These are phyloP conservation scores for Colletotrichum sp. DNA, from an alignment of 2,329 filamentous ascomycete species.

Conservation along the genomic window DNA sequence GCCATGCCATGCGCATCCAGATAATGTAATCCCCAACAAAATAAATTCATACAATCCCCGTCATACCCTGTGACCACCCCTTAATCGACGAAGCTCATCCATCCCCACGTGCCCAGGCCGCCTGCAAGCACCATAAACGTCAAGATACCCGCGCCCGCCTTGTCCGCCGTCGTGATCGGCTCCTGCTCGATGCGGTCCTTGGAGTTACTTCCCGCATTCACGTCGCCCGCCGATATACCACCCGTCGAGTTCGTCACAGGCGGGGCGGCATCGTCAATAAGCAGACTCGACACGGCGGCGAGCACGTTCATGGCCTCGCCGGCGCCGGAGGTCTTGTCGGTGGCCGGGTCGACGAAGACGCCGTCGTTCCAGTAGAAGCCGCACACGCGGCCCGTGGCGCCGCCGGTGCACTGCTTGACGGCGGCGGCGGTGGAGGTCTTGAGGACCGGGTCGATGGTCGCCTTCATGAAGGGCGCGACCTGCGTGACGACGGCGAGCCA, in stretches of 20 bases:
- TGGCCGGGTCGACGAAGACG: constrained; percentile 47
- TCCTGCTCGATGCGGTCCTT: constrained; percentile 32
- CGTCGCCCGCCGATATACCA: constrained; percentile 52
- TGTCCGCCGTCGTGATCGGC: constrained; percentile 49
- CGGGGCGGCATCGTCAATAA: constrained; percentile 45
- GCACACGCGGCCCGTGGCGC: constrained; percentile 62
- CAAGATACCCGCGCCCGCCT: constrained; percentile 53
- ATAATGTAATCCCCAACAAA: constrained; percentile 3
- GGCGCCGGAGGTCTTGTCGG: constrained; percentile 60
- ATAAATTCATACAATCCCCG: neutral
- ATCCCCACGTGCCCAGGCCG: constrained; percentile 49
- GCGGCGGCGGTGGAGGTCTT: constrained; percentile 63
- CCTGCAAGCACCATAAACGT: constrained; percentile 49
- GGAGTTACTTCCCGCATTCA: constrained; percentile 40
- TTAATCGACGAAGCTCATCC: constrained; percentile 47
- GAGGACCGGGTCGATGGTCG: constrained; percentile 62
- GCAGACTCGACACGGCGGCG: constrained; percentile 55
- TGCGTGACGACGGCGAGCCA: constrained; percentile 68
- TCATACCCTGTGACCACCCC: neutral
- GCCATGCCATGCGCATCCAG: constrained; percentile 20
- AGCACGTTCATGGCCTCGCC: constrained; percentile 66
- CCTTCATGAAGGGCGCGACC: constrained; percentile 64
- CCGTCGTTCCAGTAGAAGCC: constrained; percentile 66
- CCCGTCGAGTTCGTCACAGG: constrained; percentile 54
- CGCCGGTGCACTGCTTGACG: constrained; percentile 66